A percentile compares a stretch with the other conserved stretches of the same genome.
Evolutionary conservation across 2,329 filamentous ascomycete genomes (phyloP).

Genomic region (Rhinocladiella similis): DNA sequence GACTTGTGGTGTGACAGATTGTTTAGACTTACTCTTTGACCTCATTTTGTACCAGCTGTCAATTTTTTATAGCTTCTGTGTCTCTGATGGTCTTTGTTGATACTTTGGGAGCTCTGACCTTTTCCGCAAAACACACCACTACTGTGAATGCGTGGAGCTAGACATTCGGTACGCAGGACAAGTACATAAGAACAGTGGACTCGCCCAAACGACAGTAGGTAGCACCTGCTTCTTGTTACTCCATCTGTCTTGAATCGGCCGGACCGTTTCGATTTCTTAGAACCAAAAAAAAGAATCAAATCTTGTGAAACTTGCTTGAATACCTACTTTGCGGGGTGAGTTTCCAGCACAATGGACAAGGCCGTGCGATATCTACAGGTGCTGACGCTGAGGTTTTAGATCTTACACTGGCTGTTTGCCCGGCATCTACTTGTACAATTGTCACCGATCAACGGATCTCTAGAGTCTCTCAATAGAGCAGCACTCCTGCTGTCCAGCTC

Average conservation of each 20-base stretch:
- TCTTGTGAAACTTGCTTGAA: background rate
- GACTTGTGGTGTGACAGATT: conserved; percentile 1
- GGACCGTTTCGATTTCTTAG: background rate
- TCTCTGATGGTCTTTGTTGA: background rate
- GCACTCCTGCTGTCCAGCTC: background rate
- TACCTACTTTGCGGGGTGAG: background rate
- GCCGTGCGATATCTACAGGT: background rate
- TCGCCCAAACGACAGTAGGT: too few species aligned
- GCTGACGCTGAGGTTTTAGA: background rate
- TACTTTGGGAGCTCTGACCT: background rate
- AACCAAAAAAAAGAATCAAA: background rate
- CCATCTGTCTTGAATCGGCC: background rate
- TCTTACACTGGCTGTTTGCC: background rate
- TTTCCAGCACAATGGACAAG: background rate
- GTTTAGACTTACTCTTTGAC: background rate
- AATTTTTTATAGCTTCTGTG: background rate
- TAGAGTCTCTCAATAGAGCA: background rate
- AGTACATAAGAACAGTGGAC: too few species aligned
- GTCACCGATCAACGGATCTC: background rate
- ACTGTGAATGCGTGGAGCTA: too few species aligned
- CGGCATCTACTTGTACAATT: background rate
- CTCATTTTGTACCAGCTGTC: background rate
- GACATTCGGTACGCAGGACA: too few species aligned
- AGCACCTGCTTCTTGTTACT: background rate
- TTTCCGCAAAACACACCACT: background rate